Evolutionary conservation across 768 basidiomycete genomes (phyloP).

Genomic region (Filobasidium floriforme): DNA sequence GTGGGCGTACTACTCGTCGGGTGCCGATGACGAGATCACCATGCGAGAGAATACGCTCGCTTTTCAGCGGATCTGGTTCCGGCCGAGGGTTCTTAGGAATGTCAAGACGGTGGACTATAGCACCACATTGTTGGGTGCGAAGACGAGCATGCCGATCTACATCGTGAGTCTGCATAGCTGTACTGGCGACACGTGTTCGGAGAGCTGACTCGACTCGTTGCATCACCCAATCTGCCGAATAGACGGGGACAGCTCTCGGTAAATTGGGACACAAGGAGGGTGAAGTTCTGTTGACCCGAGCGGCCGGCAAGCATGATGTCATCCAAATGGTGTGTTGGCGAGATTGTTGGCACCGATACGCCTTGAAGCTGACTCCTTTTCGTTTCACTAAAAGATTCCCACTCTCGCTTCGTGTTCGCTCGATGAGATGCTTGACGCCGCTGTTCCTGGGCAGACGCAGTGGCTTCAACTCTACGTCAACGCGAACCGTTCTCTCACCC

Average conservation of each 20-base stretch:
- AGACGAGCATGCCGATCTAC: conserved; percentile 68
- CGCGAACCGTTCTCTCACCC: conserved; percentile 75
- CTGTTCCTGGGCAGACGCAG: conserved; percentile 67
- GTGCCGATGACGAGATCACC: conserved; percentile 71
- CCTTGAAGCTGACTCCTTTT: background rate
- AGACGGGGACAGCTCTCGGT: conserved; percentile 42
- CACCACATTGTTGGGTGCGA: conserved; percentile 69
- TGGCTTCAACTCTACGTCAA: conserved; percentile 94
- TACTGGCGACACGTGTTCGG: conserved; percentile 54
- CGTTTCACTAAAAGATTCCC: conserved; percentile 59
- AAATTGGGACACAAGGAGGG: conserved; percentile 93
- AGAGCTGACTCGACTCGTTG: background rate
- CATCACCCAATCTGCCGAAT: background rate
- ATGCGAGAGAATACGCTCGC: conserved; percentile 79
- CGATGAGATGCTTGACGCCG: conserved; percentile 86
- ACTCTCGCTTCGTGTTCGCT: conserved; percentile 93
- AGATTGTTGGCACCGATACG: background rate
- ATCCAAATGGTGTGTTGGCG: conserved; percentile 59
- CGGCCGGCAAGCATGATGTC: conserved; percentile 68
- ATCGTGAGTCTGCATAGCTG: conserved; percentile 45
- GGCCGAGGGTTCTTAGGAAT: conserved; percentile 73
- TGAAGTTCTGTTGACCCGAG: conserved; percentile 80
- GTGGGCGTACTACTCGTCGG: conserved; percentile 75
- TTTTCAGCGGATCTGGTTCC: conserved; percentile 90
- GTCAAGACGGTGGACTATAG: conserved; percentile 78